These are phyloP conservation scores for Coniophora puteana DNA, from an alignment of 1,284 basidiomycete species.

Conservation along the genomic window DNA sequence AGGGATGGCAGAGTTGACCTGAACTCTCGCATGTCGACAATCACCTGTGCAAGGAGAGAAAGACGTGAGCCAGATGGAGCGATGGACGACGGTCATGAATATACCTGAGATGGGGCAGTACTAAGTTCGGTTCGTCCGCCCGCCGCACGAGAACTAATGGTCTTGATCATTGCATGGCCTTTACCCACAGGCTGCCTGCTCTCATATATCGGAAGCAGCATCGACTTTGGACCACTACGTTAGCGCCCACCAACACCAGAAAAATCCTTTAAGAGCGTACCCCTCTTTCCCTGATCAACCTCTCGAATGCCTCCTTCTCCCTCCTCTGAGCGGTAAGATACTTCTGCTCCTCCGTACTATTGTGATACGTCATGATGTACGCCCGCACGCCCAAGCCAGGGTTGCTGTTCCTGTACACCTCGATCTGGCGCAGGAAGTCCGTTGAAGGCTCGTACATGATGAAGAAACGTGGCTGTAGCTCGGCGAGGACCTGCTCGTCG, in stretches of 20 bases:
- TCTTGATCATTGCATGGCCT: constrained; percentile 70
- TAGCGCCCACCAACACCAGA: neutral
- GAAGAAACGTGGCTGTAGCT: constrained; percentile 88
- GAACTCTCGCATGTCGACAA: constrained; percentile 97
- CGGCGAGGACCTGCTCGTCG: constrained; percentile 86
- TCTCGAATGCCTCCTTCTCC: constrained; percentile 95
- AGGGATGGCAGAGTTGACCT: constrained; percentile 90
- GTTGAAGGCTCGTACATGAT: constrained; percentile 96
- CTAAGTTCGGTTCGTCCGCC: constrained; percentile 77
- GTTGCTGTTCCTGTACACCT: constrained; percentile 84
- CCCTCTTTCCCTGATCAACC: constrained; percentile 88
- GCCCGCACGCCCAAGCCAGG: constrained; percentile 84
- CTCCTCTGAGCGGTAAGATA: constrained; percentile 86
- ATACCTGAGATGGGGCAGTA: constrained; percentile 68
- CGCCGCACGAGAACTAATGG: constrained; percentile 85
- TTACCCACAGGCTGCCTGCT: constrained; percentile 36
- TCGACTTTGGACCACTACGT: constrained; percentile 50
- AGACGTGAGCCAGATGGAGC: neutral
- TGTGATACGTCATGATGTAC: constrained; percentile 92
- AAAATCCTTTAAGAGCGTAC: constrained; percentile 46
- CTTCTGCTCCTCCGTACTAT: constrained; percentile 94
- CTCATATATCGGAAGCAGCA: constrained; percentile 89
- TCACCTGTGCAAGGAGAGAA: constrained; percentile 62
- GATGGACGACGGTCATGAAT: constrained; percentile 12
- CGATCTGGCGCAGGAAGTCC: constrained; percentile 89